A percentile compares a stretch with the other conserved stretches of the same genome.
These are phyloP conservation scores for Eremomyces bilateralis DNA, from an alignment of 495 filamentous ascomycete species.

Conservation along the genomic window DNA sequence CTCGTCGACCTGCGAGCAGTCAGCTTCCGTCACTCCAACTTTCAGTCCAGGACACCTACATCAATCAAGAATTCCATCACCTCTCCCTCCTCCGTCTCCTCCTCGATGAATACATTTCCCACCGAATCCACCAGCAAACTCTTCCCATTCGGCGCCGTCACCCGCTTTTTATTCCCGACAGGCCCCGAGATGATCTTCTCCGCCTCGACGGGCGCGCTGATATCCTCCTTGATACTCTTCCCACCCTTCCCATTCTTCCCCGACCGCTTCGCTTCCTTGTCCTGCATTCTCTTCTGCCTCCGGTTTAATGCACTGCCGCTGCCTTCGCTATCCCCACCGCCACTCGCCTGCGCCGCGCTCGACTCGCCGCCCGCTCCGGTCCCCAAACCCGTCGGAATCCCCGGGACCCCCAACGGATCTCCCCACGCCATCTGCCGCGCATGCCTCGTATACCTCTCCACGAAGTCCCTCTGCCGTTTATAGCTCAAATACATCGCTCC, in stretches of 20 bases:
- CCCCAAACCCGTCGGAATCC: constrained; percentile 42
- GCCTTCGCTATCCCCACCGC: constrained; percentile 16
- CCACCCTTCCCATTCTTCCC: constrained; percentile 12
- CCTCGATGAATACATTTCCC: constrained; percentile 82
- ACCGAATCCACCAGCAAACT: constrained; percentile 74
- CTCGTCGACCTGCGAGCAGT: constrained; percentile 18
- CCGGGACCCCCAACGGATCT: constrained; percentile 41
- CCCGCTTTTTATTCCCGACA: constrained; percentile 52
- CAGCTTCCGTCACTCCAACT: neutral
- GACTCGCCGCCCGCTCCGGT: constrained; percentile 9
- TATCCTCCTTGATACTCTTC: no score
- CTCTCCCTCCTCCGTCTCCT: constrained; percentile 68
- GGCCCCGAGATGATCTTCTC: constrained; percentile 20
- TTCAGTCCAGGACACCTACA: constrained; percentile 20
- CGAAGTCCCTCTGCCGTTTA: constrained; percentile 76
- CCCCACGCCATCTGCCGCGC: constrained; percentile 81
- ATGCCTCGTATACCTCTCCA: constrained; percentile 74
- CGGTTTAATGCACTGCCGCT: constrained; percentile 45
- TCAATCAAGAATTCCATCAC: constrained; percentile 68
- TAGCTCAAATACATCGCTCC: constrained; percentile 60
- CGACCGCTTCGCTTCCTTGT: constrained; percentile 41
- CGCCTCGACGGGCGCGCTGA: constrained; percentile 20
- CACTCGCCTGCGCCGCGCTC: constrained; percentile 16
- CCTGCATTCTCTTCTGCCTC: constrained; percentile 68
- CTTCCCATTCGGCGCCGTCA: constrained; percentile 89